Evolutionary conservation across 495 filamentous ascomycete species (phyloP), one percentile per base, ranked within the genome.

Genomic region (Neurospora africana): DNA sequence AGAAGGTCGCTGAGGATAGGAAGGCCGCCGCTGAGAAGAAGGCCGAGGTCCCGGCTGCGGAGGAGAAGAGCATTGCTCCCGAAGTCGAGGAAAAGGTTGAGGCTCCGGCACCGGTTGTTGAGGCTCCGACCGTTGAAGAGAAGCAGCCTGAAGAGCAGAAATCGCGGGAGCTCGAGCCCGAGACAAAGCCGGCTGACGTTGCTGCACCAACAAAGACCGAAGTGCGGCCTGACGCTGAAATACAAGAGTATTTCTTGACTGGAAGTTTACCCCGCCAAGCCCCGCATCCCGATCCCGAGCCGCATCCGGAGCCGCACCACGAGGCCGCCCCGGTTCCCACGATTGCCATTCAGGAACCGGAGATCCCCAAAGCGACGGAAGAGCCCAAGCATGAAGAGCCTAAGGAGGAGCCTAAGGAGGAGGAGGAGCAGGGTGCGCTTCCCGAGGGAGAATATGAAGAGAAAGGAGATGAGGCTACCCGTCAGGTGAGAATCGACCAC

Each of bases 361-460:
- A 65, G 27, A 33, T 27, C 15, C 27, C 53, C 0, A 65, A 33
- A 5, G 27, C 27, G 6, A 65, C 15, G 33, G 53, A 65, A 8
- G 23, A 61, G 53, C 11, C 53, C 53, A 30, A 17, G 27, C 19
- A 65, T 19, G 53, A 65, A 19, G 53, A 19, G 23, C 0, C 3
- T 19, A 33, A 65, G 1, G 53, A 74, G 76, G 77, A 80, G 41
- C 76, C 73, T 65, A 79, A 80, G 67, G 79, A 80, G 53, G 79
- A 80, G 53, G 78, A 76, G 33, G 78, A 74, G 43, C 76, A 74
- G 19, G 70, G 75, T 44, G 73, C 53, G 53, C 53, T 65, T 30
- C 6, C 27, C 6, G 7, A 65, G 27, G 27, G 7, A 33, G 53
- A 19, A 19, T 65, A 65, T 19, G 13, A 33, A 33, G 53, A 65